Conservation (phyloP, 2,329 filamentous ascomycete genomes). For the Aureobasidium lini region DNA sequence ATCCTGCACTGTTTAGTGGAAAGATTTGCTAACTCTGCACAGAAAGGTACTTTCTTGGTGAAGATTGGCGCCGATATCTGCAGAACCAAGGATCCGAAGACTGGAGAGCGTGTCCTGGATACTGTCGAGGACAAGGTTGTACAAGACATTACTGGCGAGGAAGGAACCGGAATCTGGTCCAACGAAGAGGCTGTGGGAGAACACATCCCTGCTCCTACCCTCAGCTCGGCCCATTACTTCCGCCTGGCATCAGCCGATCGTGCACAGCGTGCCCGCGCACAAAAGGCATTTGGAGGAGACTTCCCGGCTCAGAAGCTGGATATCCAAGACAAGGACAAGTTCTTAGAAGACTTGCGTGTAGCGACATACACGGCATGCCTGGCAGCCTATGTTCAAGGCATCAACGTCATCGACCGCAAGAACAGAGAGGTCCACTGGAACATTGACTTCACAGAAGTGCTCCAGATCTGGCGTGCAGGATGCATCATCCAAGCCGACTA, state of each 20-base stretch:
- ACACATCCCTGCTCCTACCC: conserved; percentile 57
- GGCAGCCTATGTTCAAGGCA: conserved; percentile 56
- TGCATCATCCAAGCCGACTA: conserved; percentile 65
- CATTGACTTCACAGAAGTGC: conserved; percentile 44
- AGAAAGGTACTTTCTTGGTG: conserved; percentile 53
- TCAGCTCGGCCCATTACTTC: conserved; percentile 56
- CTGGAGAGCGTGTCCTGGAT: conserved; percentile 46
- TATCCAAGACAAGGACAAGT: conserved; percentile 29
- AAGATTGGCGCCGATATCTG: conserved; percentile 57
- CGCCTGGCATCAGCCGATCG: conserved; percentile 58
- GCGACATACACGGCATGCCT: conserved; percentile 58
- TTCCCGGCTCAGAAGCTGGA: conserved; percentile 31
- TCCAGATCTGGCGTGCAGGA: conserved; percentile 60
- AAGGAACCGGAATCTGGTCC: conserved; percentile 61
- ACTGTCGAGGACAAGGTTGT: conserved; percentile 63
- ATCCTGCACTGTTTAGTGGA: background rate
- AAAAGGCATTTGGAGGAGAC: conserved; percentile 39
- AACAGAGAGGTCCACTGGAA: conserved; percentile 54
- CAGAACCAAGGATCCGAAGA: conserved; percentile 41
- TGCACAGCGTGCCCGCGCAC: conserved; percentile 45
- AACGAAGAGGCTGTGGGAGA: conserved; percentile 53
- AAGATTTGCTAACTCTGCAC: background rate
- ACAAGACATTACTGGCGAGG: conserved; percentile 58
- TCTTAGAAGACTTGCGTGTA: conserved; percentile 51
- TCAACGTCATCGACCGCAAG: conserved; percentile 55